These are phyloP conservation scores for Tylopilus rubrobrunneus DNA, from an alignment of 768 basidiomycete genomes.

Conservation along the genomic window DNA sequence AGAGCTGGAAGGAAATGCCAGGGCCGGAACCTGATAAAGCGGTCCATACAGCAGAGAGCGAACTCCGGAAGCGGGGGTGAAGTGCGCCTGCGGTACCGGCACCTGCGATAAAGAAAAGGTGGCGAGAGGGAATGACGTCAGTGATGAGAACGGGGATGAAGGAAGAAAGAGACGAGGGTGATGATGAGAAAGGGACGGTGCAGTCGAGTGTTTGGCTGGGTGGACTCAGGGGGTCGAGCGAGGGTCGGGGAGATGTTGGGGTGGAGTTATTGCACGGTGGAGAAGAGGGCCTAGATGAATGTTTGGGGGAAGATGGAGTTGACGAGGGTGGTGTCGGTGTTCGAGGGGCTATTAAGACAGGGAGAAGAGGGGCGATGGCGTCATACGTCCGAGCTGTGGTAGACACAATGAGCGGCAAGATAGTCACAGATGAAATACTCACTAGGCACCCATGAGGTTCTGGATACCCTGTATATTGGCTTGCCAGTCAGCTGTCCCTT, in stretches of 20 bases:
- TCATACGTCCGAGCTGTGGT: conserved; percentile 61
- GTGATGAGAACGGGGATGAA: conserved; percentile 41
- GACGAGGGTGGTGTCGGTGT: conserved; percentile 42
- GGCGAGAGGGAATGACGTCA: conserved; percentile 44
- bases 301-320: conserved; percentile 48
- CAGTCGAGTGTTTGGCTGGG: neutral
- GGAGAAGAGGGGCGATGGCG: conserved; percentile 44
- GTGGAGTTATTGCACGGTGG: conserved; percentile 14
- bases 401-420: neutral
- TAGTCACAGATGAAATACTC: conserved; percentile 23
- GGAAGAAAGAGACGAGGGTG: conserved; percentile 39
- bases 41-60: neutral
- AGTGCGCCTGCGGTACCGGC: conserved; percentile 11
- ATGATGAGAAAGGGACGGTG: conserved; percentile 34
- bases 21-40: conserved; percentile 12
- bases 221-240: neutral
- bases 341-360: conserved; percentile 41
- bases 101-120: conserved; percentile 36
- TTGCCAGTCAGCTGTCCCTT: conserved; percentile 76
- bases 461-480: conserved; percentile 88
- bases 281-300: conserved; percentile 34
- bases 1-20: conserved; percentile 15
- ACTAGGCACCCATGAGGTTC: conserved; percentile 86
- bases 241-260: neutral
- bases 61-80: conserved; percentile 9